These are phyloP conservation scores for Escovopsis sp. DNA, from an alignment of 2,329 filamentous ascomycete genomes.

Conservation along the genomic window DNA sequence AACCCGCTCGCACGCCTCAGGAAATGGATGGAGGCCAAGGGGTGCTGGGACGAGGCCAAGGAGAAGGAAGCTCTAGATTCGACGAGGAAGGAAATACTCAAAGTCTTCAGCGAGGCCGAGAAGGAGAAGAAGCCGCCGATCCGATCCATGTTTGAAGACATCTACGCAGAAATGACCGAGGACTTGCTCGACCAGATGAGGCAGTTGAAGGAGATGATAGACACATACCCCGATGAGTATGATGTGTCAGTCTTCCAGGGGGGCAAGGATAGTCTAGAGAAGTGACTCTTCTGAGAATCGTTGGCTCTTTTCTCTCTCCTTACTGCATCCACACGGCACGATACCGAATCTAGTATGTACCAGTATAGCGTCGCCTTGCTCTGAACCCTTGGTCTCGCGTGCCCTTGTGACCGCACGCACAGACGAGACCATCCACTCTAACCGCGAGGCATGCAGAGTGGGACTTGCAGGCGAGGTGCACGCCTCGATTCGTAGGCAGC, in stretches of 20 bases:
- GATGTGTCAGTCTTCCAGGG: slow-evolving; percentile 64
- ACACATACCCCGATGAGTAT: slow-evolving; percentile 85
- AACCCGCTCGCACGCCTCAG: slow-evolving; percentile 74
- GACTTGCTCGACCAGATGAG: slow-evolving; percentile 57
- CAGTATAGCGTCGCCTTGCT: too few relatives aligned
- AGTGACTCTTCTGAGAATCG: not conserved
- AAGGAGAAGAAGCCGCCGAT: slow-evolving; percentile 65
- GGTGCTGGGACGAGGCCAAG: slow-evolving; percentile 69
- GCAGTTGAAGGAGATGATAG: slow-evolving; percentile 60
- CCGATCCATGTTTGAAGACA: slow-evolving; percentile 62
- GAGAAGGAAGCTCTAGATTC: slow-evolving; percentile 57
- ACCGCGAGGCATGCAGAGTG: too few relatives aligned
- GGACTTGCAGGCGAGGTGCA: too few relatives aligned
- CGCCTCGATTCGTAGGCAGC: too few relatives aligned
- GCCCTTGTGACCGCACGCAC: too few relatives aligned
- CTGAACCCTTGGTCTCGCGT: too few relatives aligned
- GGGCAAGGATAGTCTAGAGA: slow-evolving; percentile 47
- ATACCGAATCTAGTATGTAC: too few relatives aligned
- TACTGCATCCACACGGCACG: too few relatives aligned
- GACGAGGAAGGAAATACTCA: slow-evolving; percentile 60
- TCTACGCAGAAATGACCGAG: slow-evolving; percentile 77
- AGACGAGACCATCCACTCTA: too few relatives aligned
- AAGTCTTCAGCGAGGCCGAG: slow-evolving; percentile 73
- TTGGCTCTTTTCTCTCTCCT: too few relatives aligned
- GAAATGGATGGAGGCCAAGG: slow-evolving; percentile 78